Evolutionary conservation across 208 protist species (phyloP), one percentile per base, ranked within the genome.

Genomic region (Leishmania arabica): DNA sequence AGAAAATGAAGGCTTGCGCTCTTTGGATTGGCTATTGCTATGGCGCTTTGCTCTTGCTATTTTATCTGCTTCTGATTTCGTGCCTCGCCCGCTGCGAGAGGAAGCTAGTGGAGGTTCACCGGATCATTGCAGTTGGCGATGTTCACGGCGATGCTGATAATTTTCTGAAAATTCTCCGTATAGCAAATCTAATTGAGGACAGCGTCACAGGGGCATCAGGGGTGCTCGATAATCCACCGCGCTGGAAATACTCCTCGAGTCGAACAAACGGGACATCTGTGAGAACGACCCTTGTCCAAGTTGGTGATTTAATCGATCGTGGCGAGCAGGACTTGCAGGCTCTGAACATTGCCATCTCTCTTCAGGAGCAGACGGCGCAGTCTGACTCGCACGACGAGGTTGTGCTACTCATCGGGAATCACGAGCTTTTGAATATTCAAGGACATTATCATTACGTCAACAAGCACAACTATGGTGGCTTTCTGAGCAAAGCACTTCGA

Each of bases 351-450:
- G 87, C 84, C 37, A 86, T 90, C 56, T 77, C 81, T 54, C 86
- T 95, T 84, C 83, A 92, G 58, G 87, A 80, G 80, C 88, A 51
- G 58, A 89, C 68, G 83, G 74, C 51, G 40, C 72, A 75, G 21
- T 84, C 65, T 0, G 79, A 56, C 0, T 64, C 70, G 17, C 7
- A 76, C 24, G 93, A 94, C 76, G 88, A 91, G 72, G 84, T 98
- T 13, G 84, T 95, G 34, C 65, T 93, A 13, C 74, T 98, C 51
- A 73, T 98, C 45, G 95, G 95, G 47, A 98, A 98, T 84, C 95
- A 98, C 80, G 93, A 98, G 77, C 74, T 97, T 60, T 84, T 98
- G 76, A 97, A 97, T 72, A 72, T 98, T 75, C 85, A 94, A 71
- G 89, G 89, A 19, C 53, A 89, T 40, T 91, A 90, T 75, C 80